Conservation (phyloP, 2,329 filamentous ascomycete species). For the Alternaria arborescens region DNA sequence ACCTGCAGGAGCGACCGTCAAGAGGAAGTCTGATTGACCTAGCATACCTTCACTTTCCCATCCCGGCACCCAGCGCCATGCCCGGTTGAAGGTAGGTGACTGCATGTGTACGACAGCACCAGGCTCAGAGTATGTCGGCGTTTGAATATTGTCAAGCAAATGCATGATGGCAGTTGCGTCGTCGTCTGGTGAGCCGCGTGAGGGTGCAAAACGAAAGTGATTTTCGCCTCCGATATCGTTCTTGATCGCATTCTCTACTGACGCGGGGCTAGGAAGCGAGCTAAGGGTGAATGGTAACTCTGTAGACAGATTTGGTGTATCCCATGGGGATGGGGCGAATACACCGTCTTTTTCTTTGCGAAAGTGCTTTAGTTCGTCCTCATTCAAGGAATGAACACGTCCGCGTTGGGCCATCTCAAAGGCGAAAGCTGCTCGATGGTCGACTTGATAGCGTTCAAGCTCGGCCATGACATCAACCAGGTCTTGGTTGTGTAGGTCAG, state of each 20-base stretch:
- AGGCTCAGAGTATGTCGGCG: constrained; percentile 8
- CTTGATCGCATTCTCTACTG: constrained; percentile 11
- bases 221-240: constrained; percentile 17
- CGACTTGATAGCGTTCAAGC: constrained; percentile 11
- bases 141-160: constrained; percentile 19
- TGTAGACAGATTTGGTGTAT: constrained; percentile 12
- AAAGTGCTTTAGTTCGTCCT: constrained; percentile 8
- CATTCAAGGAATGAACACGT: constrained; percentile 11
- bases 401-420: constrained; percentile 6
- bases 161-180: constrained; percentile 10
- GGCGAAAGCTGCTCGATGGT: constrained; percentile 1
- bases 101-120: constrained; percentile 20
- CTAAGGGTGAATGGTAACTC: constrained; percentile 4
- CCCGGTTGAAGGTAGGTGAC: constrained; percentile 16
- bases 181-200: constrained; percentile 5
- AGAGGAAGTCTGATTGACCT: constrained; percentile 3
- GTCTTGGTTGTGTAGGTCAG: constrained; percentile 17
- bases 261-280: not conserved
- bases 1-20: constrained; percentile 13
- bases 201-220: constrained; percentile 15
- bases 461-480: constrained; percentile 19
- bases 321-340: constrained; percentile 6
- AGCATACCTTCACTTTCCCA: constrained; percentile 16
- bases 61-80: not conserved
- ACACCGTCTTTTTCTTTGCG: constrained; percentile 7